Conservation (phyloP, 495 filamentous ascomycete species). For the Trichodelitschia bisporula region DNA sequence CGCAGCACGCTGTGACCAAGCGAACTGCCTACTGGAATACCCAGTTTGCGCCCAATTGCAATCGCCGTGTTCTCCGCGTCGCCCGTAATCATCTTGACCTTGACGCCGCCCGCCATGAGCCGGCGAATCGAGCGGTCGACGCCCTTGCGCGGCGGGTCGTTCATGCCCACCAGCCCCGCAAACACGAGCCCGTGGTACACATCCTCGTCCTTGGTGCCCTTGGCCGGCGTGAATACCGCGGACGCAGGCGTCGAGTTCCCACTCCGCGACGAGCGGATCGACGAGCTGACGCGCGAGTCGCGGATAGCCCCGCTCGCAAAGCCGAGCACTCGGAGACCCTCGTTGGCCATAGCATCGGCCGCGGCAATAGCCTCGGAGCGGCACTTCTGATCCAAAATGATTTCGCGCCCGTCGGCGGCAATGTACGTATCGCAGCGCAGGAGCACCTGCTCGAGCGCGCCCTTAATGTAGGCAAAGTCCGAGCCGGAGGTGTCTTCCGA, state of each 20-base stretch:
- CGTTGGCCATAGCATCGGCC: slow-evolving; percentile 70
- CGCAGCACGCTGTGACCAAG: slow-evolving; percentile 38
- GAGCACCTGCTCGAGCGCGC: slow-evolving; percentile 72
- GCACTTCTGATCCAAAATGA: slow-evolving; percentile 58
- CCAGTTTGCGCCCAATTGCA: slow-evolving; percentile 77
- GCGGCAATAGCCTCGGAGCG: slow-evolving; percentile 52
- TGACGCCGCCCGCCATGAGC: slow-evolving; percentile 79
- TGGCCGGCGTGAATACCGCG: background rate
- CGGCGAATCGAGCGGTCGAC: slow-evolving; percentile 76
- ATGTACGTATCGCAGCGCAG: slow-evolving; percentile 77
- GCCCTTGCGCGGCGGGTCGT: slow-evolving; percentile 72
- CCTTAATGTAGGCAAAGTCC: slow-evolving; percentile 80
- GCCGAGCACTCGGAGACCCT: slow-evolving; percentile 73
- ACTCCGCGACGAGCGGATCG: slow-evolving; percentile 18
- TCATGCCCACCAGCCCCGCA: slow-evolving; percentile 87
- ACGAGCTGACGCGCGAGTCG: slow-evolving; percentile 8
- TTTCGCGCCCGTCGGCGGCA: slow-evolving; percentile 62
- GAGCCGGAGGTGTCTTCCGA: slow-evolving; percentile 18
- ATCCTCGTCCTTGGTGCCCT: slow-evolving; percentile 32
- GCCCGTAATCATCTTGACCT: slow-evolving; percentile 96
- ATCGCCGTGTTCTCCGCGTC: slow-evolving; percentile 85
- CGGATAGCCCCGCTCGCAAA: slow-evolving; percentile 55
- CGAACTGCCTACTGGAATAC: slow-evolving; percentile 42
- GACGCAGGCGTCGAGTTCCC: slow-evolving; percentile 18
- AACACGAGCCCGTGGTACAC: slow-evolving; percentile 65